Conservation (phyloP, 129 eudicot species). For the Oenanthe sinensis region DNA sequence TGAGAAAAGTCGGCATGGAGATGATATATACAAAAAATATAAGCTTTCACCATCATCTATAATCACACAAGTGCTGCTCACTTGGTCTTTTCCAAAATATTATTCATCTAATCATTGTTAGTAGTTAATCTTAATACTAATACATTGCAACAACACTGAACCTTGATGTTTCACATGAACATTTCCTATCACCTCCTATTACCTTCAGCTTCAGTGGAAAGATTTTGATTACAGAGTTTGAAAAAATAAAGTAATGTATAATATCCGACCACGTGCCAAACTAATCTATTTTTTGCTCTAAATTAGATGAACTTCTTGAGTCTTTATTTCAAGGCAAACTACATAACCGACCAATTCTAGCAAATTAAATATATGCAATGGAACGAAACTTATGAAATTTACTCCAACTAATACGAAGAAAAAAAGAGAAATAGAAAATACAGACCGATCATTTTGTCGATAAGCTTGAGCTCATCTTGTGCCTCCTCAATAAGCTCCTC, state of each 20-base stretch:
- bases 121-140: background rate
- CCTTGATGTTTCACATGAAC: background rate
- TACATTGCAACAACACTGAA: background rate
- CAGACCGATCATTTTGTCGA: constrained; percentile 61
- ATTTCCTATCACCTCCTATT: background rate
- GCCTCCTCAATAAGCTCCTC: constrained; percentile 95
- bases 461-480: constrained; percentile 77
- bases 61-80: background rate
- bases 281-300: background rate
- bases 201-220: background rate
- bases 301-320: background rate
- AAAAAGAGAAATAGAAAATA: background rate
- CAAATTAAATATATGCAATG: background rate
- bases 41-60: background rate
- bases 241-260: background rate
- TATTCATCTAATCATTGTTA: too few relatives aligned
- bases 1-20: background rate
- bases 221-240: background rate
- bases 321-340: too few relatives aligned
- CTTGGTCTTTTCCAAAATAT: background rate
- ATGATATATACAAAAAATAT: too few relatives aligned
- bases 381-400: background rate
- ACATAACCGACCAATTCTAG: background rate
- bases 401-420: background rate
- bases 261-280: too few relatives aligned